phyloP scores from a whole-genome alignment of 345 rosid species.

The Ricinus communis region DNA sequence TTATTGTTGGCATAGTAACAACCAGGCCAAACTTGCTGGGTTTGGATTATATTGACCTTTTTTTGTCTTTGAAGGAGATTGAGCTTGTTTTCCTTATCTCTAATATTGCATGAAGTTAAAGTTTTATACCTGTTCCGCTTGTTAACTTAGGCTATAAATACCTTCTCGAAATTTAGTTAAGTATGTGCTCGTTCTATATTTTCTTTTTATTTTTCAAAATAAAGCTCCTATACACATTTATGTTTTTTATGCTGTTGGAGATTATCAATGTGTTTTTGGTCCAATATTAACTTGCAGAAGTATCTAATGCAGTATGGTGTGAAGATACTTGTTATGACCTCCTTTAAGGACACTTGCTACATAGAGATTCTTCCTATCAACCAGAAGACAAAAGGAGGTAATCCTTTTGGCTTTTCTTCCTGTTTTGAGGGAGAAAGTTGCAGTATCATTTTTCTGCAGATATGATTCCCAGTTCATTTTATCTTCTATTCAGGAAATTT shows the following conservation, averaged over 20 bases:
- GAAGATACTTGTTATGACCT: conserved; percentile 74
- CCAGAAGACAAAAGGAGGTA: conserved; percentile 69
- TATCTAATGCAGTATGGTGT: conserved; percentile 57
- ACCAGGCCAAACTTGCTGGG: no score
- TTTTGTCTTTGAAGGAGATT: not conserved
- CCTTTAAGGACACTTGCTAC: conserved; percentile 84
- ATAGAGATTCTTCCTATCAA: conserved; percentile 80
- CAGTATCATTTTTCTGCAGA: not conserved
- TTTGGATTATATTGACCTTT: not conserved
- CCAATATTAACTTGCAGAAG: conserved; percentile 6
- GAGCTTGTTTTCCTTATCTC: not conserved
- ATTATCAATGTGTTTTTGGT: not conserved
- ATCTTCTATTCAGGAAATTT: not conserved
- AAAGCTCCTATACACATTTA: not conserved
- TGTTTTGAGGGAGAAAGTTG: not conserved
- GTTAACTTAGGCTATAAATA: not conserved
- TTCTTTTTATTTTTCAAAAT: not conserved
- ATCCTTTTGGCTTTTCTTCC: conserved; percentile 13
- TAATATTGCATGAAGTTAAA: not conserved
- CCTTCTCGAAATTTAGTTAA: not conserved
- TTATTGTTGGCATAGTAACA: no score
- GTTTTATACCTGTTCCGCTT: not conserved
- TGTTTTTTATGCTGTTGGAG: not conserved
- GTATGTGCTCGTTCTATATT: no score
- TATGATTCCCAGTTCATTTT: not conserved